Evolutionary conservation across 108 stramenopile species (phyloP), one percentile per base, ranked within the genome.

Genomic region (Parietichytrium sp.): DNA sequence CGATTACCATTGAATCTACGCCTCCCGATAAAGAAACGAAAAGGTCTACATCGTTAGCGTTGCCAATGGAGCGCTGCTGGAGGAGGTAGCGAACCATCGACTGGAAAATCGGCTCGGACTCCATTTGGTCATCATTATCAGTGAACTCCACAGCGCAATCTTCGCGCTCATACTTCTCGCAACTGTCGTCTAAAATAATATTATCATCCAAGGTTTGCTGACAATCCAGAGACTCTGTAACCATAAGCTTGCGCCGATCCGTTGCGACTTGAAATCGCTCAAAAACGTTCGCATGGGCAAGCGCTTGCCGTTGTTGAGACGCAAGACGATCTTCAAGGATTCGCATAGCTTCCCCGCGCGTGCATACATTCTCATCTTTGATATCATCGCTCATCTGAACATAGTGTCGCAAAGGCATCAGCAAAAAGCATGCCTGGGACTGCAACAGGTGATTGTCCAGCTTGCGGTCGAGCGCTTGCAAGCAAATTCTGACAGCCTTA

Each of bases 1-100:
- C 92, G 84, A 98, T 96, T 6, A 96, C 97, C 97, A 98, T 98
- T 85, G 92, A 93, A 83, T 98, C 97, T n/a, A 98, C 97, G 45
- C 97, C 97, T 31, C 97, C 97, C 27, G 94, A 95, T 23, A 98
- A 91, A 13, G 95, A 95, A 3, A 96, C 92, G 78, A 94, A 92
- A 29, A 89, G 79, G 51, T 36, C 52, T 38, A 29, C 53, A 55
- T 48, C 29, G 48, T 79, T n/a, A n/a, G n/a, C n/a, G n/a, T n/a
- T n/a, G n/a, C n/a, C 33, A 25, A 48, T 47, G 29, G 20, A 47
- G 33, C n/a, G 38, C 45, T 25, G 15, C 38, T 72, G 38, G 42
- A 72, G 61, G 20, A 45, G 45, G 61, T 25, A n/a, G 20, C 38
- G 45, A 8, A 72, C 33, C n/a, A 72, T n/a, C 10, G 15, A 16